These are phyloP conservation scores for Casaregolazyma lundiana DNA, from an alignment of 1,139 yeast genomes.

Conservation along the genomic window DNA sequence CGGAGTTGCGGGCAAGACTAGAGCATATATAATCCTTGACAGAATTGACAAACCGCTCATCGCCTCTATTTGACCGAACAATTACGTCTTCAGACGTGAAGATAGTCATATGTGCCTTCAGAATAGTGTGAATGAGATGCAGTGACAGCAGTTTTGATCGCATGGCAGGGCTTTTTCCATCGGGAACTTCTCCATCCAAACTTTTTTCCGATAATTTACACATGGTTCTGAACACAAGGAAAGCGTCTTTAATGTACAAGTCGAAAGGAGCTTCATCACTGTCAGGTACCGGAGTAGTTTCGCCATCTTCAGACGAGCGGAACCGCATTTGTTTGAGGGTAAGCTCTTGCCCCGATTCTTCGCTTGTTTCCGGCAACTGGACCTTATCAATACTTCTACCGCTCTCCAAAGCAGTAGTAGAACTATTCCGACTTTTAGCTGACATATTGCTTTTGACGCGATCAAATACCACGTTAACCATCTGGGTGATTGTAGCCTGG, in stretches of 20 bases:
- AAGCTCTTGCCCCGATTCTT: slow-evolving; percentile 18
- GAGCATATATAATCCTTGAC: slow-evolving; percentile 80
- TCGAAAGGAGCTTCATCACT: slow-evolving; percentile 39
- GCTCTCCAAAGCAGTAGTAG: slow-evolving; percentile 1
- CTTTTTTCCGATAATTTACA: slow-evolving; percentile 85
- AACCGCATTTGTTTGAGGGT: slow-evolving; percentile 25
- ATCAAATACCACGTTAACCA: slow-evolving; percentile 79
- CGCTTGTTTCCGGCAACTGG: neutral
- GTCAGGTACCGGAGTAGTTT: slow-evolving; percentile 13
- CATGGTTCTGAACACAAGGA: slow-evolving; percentile 88
- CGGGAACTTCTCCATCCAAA: slow-evolving; percentile 64
- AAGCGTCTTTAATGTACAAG: slow-evolving; percentile 80
- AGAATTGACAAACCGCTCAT: slow-evolving; percentile 67
- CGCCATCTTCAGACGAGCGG: slow-evolving; percentile 12
- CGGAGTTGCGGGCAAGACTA: slow-evolving; percentile 84
- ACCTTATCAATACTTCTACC: neutral
- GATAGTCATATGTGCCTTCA: slow-evolving; percentile 79
- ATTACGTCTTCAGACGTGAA: slow-evolving; percentile 64
- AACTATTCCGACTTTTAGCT: slow-evolving; percentile 5
- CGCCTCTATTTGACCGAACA: slow-evolving; percentile 56
- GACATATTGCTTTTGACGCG: slow-evolving; percentile 45
- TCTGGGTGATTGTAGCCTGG: slow-evolving; percentile 90
- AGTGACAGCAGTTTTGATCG: slow-evolving; percentile 85
- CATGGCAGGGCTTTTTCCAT: slow-evolving; percentile 86
- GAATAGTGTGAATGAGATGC: slow-evolving; percentile 80